A percentile compares a stretch with the other conserved stretches of the same genome.
Conservation (phyloP, 257 asterid species). For the Hygrophila difformis region DNA sequence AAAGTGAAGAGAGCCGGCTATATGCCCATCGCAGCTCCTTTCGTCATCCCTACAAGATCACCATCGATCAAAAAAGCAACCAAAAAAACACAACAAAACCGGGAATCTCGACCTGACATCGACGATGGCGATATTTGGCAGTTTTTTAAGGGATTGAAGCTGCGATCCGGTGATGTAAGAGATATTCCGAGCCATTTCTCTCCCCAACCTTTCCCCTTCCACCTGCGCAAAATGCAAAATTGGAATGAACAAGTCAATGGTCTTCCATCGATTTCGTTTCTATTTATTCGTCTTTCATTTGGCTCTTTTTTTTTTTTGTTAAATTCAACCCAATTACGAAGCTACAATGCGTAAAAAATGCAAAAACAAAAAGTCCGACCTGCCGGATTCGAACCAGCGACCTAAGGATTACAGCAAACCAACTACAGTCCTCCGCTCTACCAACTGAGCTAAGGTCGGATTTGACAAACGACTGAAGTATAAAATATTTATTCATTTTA, state of each 20-base stretch:
- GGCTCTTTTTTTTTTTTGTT: no score
- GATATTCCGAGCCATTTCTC: conserved; percentile 62
- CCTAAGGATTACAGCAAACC: conserved; percentile 45
- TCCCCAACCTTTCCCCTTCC: no score
- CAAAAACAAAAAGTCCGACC: conserved; percentile 37
- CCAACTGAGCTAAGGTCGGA: no score
- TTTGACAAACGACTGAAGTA: no score
- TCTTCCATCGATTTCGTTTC: no score
- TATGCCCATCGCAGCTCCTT: conserved; percentile 88
- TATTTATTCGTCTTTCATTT: no score
- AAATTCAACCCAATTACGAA: no score
- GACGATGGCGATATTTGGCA: conserved; percentile 65
- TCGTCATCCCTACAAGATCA: conserved; percentile 62
- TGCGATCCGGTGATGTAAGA: conserved; percentile 67
- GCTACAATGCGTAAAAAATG: no score
- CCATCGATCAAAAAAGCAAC: neutral
- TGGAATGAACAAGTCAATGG: neutral
- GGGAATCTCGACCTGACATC: conserved; percentile 56
- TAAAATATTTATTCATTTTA: no score
- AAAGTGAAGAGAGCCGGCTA: conserved; percentile 86
- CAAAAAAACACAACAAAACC: no score
- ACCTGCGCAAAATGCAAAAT: no score
- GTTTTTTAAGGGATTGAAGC: conserved; percentile 53
- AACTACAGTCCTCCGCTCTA: no score
- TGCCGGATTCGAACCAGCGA: conserved; percentile 97